Evolutionary conservation across 352 stramenopile species (phyloP).

Genomic region (Globisporangium mamillatum): DNA sequence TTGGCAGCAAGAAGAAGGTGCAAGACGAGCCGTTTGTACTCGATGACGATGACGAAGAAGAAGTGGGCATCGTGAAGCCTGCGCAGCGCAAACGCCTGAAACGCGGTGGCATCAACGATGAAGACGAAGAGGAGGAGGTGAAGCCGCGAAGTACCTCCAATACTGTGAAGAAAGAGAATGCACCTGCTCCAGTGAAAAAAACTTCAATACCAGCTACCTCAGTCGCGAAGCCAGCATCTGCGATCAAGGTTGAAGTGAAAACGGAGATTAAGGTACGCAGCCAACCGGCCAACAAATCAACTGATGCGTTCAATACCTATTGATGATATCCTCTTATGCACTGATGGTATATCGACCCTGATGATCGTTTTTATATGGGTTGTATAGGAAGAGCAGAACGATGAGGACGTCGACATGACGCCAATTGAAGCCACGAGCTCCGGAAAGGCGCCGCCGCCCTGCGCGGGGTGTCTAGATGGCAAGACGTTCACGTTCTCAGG

Average conservation of each 20-base stretch:
- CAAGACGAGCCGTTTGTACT: conserved; percentile 39
- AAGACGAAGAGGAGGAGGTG: conserved; percentile 25
- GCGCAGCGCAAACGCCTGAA: conserved; percentile 34
- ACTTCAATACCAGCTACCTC: background rate
- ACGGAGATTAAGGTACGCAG: conserved; percentile 11
- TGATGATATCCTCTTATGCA: background rate
- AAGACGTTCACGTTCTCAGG: conserved; percentile 79
- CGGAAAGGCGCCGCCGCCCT: conserved; percentile 52
- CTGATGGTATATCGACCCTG: background rate
- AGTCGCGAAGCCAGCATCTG: background rate
- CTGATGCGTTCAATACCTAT: background rate
- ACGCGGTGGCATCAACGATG: conserved; percentile 23
- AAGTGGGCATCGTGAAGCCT: conserved; percentile 13
- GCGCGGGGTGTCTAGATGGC: conserved; percentile 65
- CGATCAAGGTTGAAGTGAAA: conserved; percentile 15
- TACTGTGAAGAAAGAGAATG: conserved; percentile 15
- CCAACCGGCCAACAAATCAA: background rate
- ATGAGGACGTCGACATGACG: conserved; percentile 19
- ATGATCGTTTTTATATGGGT: background rate
- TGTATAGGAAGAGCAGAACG: background rate
- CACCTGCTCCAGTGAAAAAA: background rate
- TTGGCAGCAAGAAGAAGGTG: background rate
- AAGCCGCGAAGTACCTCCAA: conserved; percentile 8
- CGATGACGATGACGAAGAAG: conserved; percentile 10
- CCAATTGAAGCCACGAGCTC: conserved; percentile 22